Evolutionary conservation across 495 filamentous ascomycete genomes (phyloP).

Genomic region (Acidomyces sp.): DNA sequence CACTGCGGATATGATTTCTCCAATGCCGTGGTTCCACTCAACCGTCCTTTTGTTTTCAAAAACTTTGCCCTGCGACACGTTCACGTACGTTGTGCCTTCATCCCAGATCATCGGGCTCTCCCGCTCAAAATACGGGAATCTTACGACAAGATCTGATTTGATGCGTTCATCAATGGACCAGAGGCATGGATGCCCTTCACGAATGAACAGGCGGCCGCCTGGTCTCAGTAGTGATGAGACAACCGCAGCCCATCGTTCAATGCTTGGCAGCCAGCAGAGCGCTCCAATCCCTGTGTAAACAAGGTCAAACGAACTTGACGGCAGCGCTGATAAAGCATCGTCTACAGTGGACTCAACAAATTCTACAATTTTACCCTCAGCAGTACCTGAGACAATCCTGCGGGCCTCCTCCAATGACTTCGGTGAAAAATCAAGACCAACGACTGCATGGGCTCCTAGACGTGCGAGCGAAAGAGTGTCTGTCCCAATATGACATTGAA

Average conservation of each 20-base stretch:
- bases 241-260: conserved; percentile 1
- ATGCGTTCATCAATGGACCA: conserved; percentile 5
- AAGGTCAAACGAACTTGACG: not conserved
- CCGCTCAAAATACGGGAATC: conserved; percentile 6
- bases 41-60: conserved; percentile 1
- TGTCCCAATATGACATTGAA: conserved; percentile 10
- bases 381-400: not conserved
- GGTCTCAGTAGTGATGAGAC: conserved; percentile 1
- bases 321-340: not conserved
- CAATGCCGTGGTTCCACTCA: conserved; percentile 7
- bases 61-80: not conserved
- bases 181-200: conserved; percentile 8
- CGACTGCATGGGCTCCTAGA: conserved; percentile 1
- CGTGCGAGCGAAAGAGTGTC: conserved; percentile 6
- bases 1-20: conserved; percentile 5
- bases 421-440: conserved; percentile 4
- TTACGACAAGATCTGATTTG: not conserved
- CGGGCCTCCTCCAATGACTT: not conserved
- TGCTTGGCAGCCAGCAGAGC: conserved; percentile 4
- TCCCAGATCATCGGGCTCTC: conserved; percentile 2
- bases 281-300: conserved; percentile 8
- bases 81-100: not conserved
- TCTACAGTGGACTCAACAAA: conserved; percentile 1
- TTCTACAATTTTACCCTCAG: not conserved
- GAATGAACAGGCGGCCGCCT: conserved; percentile 6